These are phyloP conservation scores for Gymnopus androsaceus DNA, from an alignment of 1,284 basidiomycete genomes.

Conservation along the genomic window DNA sequence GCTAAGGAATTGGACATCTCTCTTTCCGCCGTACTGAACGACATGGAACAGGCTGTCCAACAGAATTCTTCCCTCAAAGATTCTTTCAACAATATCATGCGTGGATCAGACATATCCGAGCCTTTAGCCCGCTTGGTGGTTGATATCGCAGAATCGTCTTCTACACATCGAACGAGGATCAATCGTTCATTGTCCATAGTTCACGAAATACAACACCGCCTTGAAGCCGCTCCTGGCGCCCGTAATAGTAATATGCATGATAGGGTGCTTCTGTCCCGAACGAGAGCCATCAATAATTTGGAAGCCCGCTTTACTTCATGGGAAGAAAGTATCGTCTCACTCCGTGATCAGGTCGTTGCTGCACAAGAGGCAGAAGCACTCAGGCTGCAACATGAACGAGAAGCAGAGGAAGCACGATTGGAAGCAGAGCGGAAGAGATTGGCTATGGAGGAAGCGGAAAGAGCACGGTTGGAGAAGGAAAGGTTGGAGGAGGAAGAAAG, in stretches of 20 bases:
- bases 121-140: constrained; percentile 38
- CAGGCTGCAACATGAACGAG: constrained; percentile 34
- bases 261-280: constrained; percentile 47
- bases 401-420: constrained; percentile 30
- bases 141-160: constrained; percentile 38
- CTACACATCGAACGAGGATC: constrained; percentile 40
- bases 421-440: constrained; percentile 32
- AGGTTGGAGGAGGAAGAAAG: constrained; percentile 35
- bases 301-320: constrained; percentile 51
- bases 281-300: constrained; percentile 47
- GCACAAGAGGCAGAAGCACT: constrained; percentile 36
- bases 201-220: constrained; percentile 50
- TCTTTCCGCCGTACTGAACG: constrained; percentile 36
- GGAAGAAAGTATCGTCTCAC: constrained; percentile 42
- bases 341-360: constrained; percentile 40
- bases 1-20: constrained; percentile 55
- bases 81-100: constrained; percentile 30
- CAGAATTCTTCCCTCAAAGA: constrained; percentile 38
- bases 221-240: constrained; percentile 46
- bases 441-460: constrained; percentile 35
- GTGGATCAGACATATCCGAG: constrained; percentile 28
- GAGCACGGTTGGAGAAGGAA: constrained; percentile 29
- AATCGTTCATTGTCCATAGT: constrained; percentile 52
- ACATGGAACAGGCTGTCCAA: constrained; percentile 41
- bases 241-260: constrained; percentile 45